Evolutionary conservation across 2,329 filamentous ascomycete genomes (phyloP), one percentile per base, ranked within the genome.

Genomic region (Clarireedia sp.): DNA sequence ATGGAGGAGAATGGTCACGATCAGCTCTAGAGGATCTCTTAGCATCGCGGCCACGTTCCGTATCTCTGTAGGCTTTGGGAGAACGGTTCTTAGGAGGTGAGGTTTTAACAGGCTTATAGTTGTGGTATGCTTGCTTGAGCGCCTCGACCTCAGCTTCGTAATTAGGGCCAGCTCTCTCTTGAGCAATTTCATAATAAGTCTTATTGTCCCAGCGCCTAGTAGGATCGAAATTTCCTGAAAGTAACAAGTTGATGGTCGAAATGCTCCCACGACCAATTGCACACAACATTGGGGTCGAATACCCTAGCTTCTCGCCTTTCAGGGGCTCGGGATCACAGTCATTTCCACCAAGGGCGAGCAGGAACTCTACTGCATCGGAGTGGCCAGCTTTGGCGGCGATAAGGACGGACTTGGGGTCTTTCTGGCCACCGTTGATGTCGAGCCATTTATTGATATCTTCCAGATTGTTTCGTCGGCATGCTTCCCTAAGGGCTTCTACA

Each of bases 311-410:
- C 57, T 74, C 74, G 16, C 69, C 70, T 8, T 75, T 66, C 47
- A 90, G 71, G 12, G 88, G 81, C 6, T 79, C 75, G 33, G 90
- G 90, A 63, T 94, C 89, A 7, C 81, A 77, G 64, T 86, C 77
- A 17, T 81, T 78, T 54, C 74, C 71, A 38, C 74, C 71, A 56
- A 76, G 72, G 16, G 74, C 77, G 55, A 81, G 70, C 36, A 81
- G 69, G 59, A 71, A 47, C 23, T 64, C 61, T 14, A 69, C 57
- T 36, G 67, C 64, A 43, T 62, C 82, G 63, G 91, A 85, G 66
- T 99, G 92, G 1, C 94, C 94, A 56, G 91, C 94, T 70, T 90
- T 86, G 29, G 94, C 91, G 21, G 94, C 94, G 54, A 89, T 90
- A 54, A 96, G 90, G 71, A 96, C 84, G 46, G 90, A 89, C 62